Percentiles rank a stretch among this genome's conserved stretches.
These are phyloP conservation scores for Podospora didyma DNA, from an alignment of 495 filamentous ascomycete species.

Conservation along the genomic window DNA sequence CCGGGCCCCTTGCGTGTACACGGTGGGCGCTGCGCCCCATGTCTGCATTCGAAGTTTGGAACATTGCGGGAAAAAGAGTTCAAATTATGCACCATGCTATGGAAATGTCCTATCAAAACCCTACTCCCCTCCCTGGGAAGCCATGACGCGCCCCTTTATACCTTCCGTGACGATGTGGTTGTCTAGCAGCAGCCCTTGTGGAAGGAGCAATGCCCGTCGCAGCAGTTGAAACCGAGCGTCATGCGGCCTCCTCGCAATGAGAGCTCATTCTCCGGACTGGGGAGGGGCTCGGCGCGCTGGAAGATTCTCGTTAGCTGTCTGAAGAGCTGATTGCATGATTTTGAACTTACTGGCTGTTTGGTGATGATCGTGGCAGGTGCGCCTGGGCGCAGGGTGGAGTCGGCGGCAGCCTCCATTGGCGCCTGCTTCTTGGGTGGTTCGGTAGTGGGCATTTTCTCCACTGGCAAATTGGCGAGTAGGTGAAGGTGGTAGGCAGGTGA, in stretches of 20 bases:
- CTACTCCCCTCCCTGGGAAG: no score
- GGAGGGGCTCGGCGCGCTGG: slow-evolving; percentile 1
- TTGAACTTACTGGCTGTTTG: slow-evolving; percentile 10
- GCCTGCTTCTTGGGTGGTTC: slow-evolving; percentile 8
- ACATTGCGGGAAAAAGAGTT: no score
- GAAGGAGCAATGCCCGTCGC: slow-evolving; percentile 1
- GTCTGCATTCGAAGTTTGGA: no score
- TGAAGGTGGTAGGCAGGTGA: not conserved
- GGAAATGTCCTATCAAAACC: no score
- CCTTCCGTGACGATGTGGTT: no score
- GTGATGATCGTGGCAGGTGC: not conserved
- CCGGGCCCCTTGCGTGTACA: no score
- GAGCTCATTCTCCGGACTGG: slow-evolving; percentile 1
- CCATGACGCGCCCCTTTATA: no score
- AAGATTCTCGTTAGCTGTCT: not conserved
- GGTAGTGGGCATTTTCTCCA: slow-evolving; percentile 9
- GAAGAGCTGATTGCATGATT: not conserved
- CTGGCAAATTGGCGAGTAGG: not conserved
- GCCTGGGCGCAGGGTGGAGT: not conserved
- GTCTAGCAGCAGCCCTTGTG: slow-evolving; percentile 6
- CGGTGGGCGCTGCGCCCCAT: no score
- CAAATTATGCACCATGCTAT: no score
- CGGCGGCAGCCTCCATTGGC: slow-evolving; percentile 12
- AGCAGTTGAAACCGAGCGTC: slow-evolving; percentile 5
- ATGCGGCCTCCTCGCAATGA: slow-evolving; percentile 6